These are phyloP conservation scores for Apiotrichum gracile DNA, from an alignment of 1,284 basidiomycete species.

Conservation along the genomic window DNA sequence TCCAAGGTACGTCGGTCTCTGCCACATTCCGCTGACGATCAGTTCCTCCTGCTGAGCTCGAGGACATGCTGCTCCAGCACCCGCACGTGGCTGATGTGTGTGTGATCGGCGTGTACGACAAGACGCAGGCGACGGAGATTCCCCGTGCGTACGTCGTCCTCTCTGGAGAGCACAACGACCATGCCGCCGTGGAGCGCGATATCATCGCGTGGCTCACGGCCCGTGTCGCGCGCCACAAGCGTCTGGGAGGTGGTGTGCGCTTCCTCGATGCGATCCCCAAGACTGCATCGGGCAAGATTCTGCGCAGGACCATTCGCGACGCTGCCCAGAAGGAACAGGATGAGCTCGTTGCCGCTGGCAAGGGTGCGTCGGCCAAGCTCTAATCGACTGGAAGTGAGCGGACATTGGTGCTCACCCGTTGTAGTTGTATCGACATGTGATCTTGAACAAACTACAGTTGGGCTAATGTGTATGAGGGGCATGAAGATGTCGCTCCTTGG, in stretches of 20 bases:
- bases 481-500: too few species aligned
- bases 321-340: constrained; percentile 25
- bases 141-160: constrained; percentile 64
- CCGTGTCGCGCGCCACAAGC: constrained; percentile 52
- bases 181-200: constrained; percentile 48
- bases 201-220: constrained; percentile 59
- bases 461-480: too few species aligned
- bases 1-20: constrained; percentile 37
- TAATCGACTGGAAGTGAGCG: too few species aligned
- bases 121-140: constrained; percentile 64
- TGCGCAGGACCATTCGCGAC: constrained; percentile 35
- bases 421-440: too few species aligned
- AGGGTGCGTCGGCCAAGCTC: background rate
- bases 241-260: constrained; percentile 49
- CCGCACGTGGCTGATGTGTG: constrained; percentile 64
- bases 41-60: constrained; percentile 80
- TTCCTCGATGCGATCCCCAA: constrained; percentile 50
- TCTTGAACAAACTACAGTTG: too few species aligned
- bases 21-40: constrained; percentile 33
- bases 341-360: background rate
- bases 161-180: constrained; percentile 43
- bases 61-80: constrained; percentile 65
- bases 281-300: constrained; percentile 38
- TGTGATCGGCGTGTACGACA: constrained; percentile 62
- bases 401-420: too few species aligned